A percentile compares a stretch with the other conserved stretches of the same genome.
These are phyloP conservation scores for Fusarium sp. DNA, from an alignment of 2,329 filamentous ascomycete species.

Conservation along the genomic window DNA sequence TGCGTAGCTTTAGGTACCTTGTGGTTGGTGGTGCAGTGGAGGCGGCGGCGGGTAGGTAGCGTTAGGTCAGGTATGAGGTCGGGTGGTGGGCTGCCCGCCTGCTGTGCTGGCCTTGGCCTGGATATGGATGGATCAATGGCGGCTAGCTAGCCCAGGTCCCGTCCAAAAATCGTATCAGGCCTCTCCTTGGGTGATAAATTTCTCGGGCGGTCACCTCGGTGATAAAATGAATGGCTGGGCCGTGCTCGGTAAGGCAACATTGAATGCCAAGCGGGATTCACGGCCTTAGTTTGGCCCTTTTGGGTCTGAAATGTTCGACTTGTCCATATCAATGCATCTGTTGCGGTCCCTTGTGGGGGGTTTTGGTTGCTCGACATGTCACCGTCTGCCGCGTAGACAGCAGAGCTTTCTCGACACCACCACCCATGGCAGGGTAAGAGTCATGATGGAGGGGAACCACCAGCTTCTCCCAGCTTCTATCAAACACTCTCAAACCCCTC, in stretches of 20 bases:
- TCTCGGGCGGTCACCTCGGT: slow-evolving; percentile 40
- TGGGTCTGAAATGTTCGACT: slow-evolving; percentile 26
- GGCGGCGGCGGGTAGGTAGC: slow-evolving; percentile 15
- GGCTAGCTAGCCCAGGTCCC: slow-evolving; percentile 15
- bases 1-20: slow-evolving; percentile 1
- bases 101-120: neutral
- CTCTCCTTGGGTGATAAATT: slow-evolving; percentile 24
- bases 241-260: slow-evolving; percentile 27
- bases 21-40: neutral
- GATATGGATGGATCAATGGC: slow-evolving; percentile 4
- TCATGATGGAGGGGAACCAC: neutral
- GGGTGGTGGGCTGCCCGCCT: neutral
- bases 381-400: slow-evolving; percentile 13
- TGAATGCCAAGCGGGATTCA: slow-evolving; percentile 34
- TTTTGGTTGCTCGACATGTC: slow-evolving; percentile 29
- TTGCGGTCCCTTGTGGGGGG: slow-evolving; percentile 30
- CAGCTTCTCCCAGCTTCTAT: neutral
- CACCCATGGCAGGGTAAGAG: neutral
- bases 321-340: slow-evolving; percentile 31
- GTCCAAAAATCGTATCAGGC: slow-evolving; percentile 40
- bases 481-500: neutral
- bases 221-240: slow-evolving; percentile 46
- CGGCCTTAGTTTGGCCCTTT: slow-evolving; percentile 35
- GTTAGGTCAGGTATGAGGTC: neutral
- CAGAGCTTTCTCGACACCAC: slow-evolving; percentile 25